Evolutionary conservation across 192 early-diverging fungal genomes (phyloP).

Genomic region (Gamsiella multidivaricata): DNA sequence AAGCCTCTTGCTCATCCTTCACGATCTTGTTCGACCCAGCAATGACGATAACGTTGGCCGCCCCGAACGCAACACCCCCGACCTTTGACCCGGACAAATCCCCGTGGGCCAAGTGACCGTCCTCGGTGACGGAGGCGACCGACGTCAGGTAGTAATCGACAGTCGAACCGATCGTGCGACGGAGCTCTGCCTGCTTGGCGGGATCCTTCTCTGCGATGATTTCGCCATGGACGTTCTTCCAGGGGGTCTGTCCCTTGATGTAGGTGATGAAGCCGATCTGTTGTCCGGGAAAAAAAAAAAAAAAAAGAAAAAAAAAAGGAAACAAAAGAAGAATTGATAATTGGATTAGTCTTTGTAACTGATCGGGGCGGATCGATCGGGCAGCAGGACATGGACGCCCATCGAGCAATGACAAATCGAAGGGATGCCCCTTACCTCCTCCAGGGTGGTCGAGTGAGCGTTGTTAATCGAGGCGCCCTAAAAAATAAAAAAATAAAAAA

Average conservation of each 20-base stretch:
- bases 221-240: conserved; percentile 50
- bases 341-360: neutral
- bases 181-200: conserved; percentile 47
- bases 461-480: conserved; percentile 53
- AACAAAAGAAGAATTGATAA: neutral
- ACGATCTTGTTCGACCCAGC: conserved; percentile 59
- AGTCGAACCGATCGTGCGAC: conserved; percentile 46
- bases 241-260: conserved; percentile 54
- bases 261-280: conserved; percentile 59
- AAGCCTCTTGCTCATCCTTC: conserved; percentile 49
- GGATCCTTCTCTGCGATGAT: conserved; percentile 45
- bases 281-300: too few species aligned
- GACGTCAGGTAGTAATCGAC: conserved; percentile 57
- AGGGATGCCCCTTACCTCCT: conserved; percentile 33
- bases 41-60: conserved; percentile 41
- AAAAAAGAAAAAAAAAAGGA: neutral
- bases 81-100: conserved; percentile 54
- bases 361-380: neutral
- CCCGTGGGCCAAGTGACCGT: conserved; percentile 38
- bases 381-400: too few species aligned
- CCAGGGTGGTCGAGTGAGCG: conserved; percentile 57
- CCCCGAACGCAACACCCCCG: conserved; percentile 41
- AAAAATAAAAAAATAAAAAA: neutral
- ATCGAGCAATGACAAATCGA: neutral
- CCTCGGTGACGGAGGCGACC: conserved; percentile 49